Evolutionary conservation across 192 early-diverging fungal species (phyloP), one percentile per base, ranked within the genome.

Genomic region (Podila epigama): DNA sequence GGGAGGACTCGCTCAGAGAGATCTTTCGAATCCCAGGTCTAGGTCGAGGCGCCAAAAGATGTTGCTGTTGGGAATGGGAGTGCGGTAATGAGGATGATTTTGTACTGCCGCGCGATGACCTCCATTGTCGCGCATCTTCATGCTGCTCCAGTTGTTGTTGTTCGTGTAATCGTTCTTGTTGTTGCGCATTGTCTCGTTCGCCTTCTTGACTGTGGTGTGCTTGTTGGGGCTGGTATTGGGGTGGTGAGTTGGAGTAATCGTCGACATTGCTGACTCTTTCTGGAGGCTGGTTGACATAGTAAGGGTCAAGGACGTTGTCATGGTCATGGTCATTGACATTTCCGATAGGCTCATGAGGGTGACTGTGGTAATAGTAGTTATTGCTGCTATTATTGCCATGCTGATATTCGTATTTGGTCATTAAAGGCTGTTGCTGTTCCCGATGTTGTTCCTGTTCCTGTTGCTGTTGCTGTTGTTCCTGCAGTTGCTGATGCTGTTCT

Each of bases 1-100:
- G n/a, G n/a, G 58, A 28, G 22, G 70, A 75, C 40, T 75, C 70
- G 35, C 58, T 61, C 20, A 75, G 31, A 11, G 70, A 48, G 27
- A 75, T 75, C 42, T 75, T 75, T 25, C 63, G 56, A 20, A 75
- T 48, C 1, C 44, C 44, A 22, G 44, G 44, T 22, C 44, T 48
- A 22, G 44, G 44, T 51, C 25, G 63, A 18, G 44, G 28, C 1
- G n/a, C n/a, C n/a, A n/a, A n/a, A n/a, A 18, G 58, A 32, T 18
- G 32, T 10, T 22, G 58, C 28, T 58, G 58, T 53, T 5, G 55
- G 35, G 51, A 50, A 41, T 15, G 42, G 40, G 44, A 5, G 13
- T 36, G 28, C 58, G 59, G 13, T 63, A 48, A 13, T 55, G 59
- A 15, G 44, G 70, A 34, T 58, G 70, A 48, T 22, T 22, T 33